Percentiles rank a stretch among this genome's conserved stretches.
These are phyloP conservation scores for Yamadazyma ubonensis DNA, from an alignment of 805 yeast species.

Conservation along the genomic window DNA sequence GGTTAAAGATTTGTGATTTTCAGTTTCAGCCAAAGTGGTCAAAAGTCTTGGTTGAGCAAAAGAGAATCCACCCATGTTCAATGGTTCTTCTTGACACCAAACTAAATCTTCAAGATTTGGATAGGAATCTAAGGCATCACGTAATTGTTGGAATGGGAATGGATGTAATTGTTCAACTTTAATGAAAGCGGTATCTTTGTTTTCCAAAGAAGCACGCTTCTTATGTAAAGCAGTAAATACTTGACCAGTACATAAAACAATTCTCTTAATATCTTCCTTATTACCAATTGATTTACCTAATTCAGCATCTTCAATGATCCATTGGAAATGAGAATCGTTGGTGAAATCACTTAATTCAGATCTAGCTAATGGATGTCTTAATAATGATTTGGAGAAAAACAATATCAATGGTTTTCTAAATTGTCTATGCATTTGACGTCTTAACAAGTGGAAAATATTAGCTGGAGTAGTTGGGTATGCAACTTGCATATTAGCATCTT, in stretches of 20 bases:
- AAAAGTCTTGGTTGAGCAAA: constrained; percentile 79
- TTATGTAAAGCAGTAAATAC: constrained; percentile 90
- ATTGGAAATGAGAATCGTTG: constrained; percentile 88
- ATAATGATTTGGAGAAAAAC: constrained; percentile 88
- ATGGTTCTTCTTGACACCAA: constrained; percentile 98
- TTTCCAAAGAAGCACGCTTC: constrained; percentile 74
- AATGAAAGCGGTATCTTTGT: constrained; percentile 83
- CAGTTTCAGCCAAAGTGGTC: constrained; percentile 75
- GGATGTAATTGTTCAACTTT: constrained; percentile 96
- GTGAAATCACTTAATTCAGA: constrained; percentile 81
- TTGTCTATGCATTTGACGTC: constrained; percentile 99
- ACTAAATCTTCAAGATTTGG: constrained; percentile 85
- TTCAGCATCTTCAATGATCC: constrained; percentile 93
- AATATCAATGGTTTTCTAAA: constrained; percentile 88
- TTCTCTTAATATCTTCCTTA: constrained; percentile 82
- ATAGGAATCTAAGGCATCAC: constrained; percentile 77
- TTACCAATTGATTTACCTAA: constrained; percentile 73
- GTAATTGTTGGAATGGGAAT: constrained; percentile 95
- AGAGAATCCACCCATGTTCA: constrained; percentile 91
- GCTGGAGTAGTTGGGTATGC: constrained; percentile 99
- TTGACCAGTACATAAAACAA: constrained; percentile 87
- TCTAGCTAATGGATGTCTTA: constrained; percentile 97
- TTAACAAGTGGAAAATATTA: constrained; percentile 89
- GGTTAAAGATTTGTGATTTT: constrained; percentile 53
- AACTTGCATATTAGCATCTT: constrained; percentile 96